A percentile compares a stretch with the other conserved stretches of the same genome.
Conservation (phyloP, 2,329 filamentous ascomycete species). For the Cryphonectria carpinicola region DNA sequence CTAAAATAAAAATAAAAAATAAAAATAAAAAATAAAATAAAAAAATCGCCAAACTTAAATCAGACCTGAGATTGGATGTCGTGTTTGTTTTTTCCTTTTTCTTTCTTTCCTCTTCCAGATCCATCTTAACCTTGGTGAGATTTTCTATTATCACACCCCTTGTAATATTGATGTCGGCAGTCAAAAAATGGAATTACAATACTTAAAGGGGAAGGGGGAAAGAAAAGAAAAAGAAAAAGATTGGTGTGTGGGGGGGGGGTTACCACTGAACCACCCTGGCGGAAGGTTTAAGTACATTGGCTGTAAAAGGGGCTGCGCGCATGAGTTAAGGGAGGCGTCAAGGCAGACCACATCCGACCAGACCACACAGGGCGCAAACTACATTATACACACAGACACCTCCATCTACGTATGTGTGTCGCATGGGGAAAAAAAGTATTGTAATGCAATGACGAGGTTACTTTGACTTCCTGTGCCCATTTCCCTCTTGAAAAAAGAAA, state of each 20-base stretch:
- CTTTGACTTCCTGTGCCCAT: constrained; percentile 3
- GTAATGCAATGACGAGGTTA: constrained; percentile 11
- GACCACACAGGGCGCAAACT: constrained; percentile 4
- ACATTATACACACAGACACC: constrained; percentile 1
- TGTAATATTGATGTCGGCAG: background rate
- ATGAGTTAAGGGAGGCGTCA: background rate
- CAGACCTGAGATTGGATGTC: background rate
- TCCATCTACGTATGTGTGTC: constrained; percentile 17
- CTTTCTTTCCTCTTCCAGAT: background rate
- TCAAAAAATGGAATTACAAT: background rate
- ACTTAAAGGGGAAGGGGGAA: background rate
- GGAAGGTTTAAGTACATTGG: background rate
- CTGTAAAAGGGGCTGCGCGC: background rate
- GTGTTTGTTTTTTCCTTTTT: background rate
- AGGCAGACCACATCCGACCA: constrained; percentile 18
- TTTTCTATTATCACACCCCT: background rate
- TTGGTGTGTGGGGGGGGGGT: background rate
- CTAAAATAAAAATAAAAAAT: background rate
- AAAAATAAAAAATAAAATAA: no score
- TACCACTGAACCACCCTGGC: background rate
- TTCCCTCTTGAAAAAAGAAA: background rate
- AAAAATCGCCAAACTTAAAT: background rate
- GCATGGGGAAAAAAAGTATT: background rate
- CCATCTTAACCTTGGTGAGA: background rate
- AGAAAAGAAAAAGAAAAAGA: background rate